Percentiles rank a stretch among this genome's conserved stretches.
Evolutionary conservation across 257 asterid genomes (phyloP).

Genomic region (Solanum clarkiae): DNA sequence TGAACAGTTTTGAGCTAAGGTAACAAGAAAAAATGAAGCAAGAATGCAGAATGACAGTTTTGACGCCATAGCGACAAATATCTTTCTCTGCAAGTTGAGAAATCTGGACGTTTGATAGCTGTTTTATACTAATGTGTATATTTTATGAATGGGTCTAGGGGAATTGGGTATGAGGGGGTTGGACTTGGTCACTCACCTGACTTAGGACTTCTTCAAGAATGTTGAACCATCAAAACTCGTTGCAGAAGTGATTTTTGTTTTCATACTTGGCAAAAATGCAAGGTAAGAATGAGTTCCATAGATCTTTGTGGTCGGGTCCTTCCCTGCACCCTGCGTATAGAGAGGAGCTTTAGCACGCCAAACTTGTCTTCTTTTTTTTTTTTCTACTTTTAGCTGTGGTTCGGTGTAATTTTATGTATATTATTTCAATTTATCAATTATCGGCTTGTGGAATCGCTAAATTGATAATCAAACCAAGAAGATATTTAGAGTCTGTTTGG

Average conservation of each 20-base stretch:
- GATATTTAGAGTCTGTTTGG: background rate
- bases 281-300: too few relatives aligned
- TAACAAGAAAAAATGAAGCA: background rate
- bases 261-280: too few relatives aligned
- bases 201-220: background rate
- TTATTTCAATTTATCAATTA: too few relatives aligned
- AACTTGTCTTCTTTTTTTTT: too few relatives aligned
- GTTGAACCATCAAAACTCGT: background rate
- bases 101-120: background rate
- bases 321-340: too few relatives aligned
- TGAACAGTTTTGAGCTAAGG: constrained; percentile 24
- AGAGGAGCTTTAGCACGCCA: too few relatives aligned
- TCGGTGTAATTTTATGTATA: too few relatives aligned
- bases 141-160: background rate
- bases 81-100: background rate
- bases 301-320: too few relatives aligned
- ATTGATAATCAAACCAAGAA: too few relatives aligned
- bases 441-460: background rate
- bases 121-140: background rate
- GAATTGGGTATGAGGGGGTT: background rate
- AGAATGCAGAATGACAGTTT: background rate
- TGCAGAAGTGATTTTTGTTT: background rate
- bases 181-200: background rate
- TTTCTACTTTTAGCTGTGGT: too few relatives aligned
- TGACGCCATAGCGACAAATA: background rate